phyloP scores from a whole-genome alignment of 208 protist species.

The Plasmodiophora brassicae region DNA sequence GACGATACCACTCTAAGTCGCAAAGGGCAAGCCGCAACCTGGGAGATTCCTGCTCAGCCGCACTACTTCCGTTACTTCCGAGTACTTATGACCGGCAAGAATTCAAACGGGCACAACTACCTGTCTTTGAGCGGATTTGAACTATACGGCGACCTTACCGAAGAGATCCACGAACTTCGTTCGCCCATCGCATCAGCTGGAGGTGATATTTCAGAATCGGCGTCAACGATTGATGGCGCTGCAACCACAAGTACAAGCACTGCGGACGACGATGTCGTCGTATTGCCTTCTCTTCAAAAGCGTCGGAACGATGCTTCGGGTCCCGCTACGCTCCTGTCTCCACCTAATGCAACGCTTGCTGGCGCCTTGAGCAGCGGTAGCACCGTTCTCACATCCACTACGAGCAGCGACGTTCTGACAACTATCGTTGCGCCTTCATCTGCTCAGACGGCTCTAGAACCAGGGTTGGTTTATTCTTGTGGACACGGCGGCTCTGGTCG shows the following conservation, averaged over 20 bases:
- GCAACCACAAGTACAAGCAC: too few species aligned
- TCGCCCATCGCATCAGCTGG: too few species aligned
- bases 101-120: constrained; percentile 54
- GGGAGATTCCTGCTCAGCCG: constrained; percentile 36
- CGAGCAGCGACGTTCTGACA: background rate
- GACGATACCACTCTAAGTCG: constrained; percentile 48
- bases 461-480: background rate
- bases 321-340: too few species aligned
- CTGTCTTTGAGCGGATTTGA: constrained; percentile 50
- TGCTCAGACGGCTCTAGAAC: background rate
- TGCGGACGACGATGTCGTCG: background rate
- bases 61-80: constrained; percentile 51
- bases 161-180: background rate
- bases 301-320: background rate
- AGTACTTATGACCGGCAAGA: constrained; percentile 54
- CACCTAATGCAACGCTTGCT: too few species aligned
- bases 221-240: background rate
- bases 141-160: constrained; percentile 49
- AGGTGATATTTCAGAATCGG: background rate
- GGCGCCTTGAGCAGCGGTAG: background rate
- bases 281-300: background rate
- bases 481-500: constrained; percentile 10
- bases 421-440: background rate
- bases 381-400: background rate
- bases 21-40: constrained; percentile 28